Evolutionary conservation across 129 eudicot genomes (phyloP).

Genomic region (Flaveria ramosissima): DNA sequence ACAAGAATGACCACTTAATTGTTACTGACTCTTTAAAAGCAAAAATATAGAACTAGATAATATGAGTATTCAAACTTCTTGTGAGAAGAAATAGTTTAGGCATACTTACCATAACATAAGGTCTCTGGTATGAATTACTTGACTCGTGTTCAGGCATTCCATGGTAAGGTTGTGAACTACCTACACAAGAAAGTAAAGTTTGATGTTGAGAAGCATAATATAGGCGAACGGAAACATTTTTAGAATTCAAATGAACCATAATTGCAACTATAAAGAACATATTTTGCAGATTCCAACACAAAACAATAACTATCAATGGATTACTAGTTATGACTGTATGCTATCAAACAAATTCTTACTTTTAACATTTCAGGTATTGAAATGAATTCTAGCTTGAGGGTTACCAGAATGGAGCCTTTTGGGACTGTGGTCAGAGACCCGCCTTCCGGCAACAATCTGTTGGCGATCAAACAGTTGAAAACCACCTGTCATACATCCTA

Average conservation of each 20-base stretch:
- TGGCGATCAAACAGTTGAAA: conserved; percentile 83
- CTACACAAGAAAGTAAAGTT: conserved; percentile 39
- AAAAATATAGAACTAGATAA: background rate
- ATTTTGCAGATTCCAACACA: conserved; percentile 3
- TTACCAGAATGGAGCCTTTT: conserved; percentile 73
- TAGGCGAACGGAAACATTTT: background rate
- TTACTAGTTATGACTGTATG: background rate
- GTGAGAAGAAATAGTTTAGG: background rate
- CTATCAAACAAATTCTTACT: background rate
- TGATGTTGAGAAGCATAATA: conserved; percentile 6
- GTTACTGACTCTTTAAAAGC: background rate
- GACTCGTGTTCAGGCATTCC: conserved; percentile 50
- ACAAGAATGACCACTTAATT: background rate
- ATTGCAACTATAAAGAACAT: background rate
- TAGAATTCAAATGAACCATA: background rate
- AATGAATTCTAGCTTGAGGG: background rate
- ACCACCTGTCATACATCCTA: conserved; percentile 95
- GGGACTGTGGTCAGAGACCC: conserved; percentile 52
- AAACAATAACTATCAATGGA: background rate
- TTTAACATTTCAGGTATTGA: background rate
- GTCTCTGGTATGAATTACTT: conserved; percentile 43
- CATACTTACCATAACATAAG: conserved; percentile 44
- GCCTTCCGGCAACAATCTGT: conserved; percentile 63
- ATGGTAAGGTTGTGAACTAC: conserved; percentile 44
- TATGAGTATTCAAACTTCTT: background rate